Evolutionary conservation across 192 early-diverging fungal genomes (phyloP).

Genomic region (Dimargaris cristalligena): DNA sequence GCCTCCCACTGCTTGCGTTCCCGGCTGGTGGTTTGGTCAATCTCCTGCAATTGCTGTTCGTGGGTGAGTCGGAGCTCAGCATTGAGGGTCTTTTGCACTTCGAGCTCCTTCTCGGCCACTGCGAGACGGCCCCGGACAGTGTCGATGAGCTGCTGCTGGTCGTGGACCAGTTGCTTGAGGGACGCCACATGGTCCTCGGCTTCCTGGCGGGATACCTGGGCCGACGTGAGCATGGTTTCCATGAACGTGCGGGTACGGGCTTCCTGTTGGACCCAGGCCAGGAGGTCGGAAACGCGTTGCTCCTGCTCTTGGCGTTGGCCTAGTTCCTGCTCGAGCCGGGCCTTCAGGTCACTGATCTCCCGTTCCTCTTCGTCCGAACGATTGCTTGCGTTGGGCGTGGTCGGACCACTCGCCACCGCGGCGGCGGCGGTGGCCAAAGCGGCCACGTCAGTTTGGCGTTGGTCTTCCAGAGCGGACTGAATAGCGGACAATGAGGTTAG

Average conservation of each 20-base stretch:
- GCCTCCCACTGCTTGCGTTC: slow-evolving; percentile 2
- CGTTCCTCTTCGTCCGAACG: neutral
- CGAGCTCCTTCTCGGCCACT: neutral
- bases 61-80: neutral
- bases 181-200: neutral
- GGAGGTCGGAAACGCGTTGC: slow-evolving; percentile 3
- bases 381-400: too few species aligned
- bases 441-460: neutral
- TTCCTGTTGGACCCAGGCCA: slow-evolving; percentile 7
- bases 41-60: neutral
- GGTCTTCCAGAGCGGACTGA: neutral
- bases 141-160: slow-evolving; percentile 8
- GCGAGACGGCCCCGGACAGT: neutral
- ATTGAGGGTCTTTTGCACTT: slow-evolving; percentile 4
- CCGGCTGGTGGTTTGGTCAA: neutral
- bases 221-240: slow-evolving; percentile 7
- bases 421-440: too few species aligned
- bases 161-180: neutral
- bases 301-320: slow-evolving; percentile 4
- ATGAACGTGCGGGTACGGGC: slow-evolving; percentile 3
- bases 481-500: neutral
- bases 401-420: too few species aligned
- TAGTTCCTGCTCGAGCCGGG: slow-evolving; percentile 1
- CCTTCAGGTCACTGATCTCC: neutral
- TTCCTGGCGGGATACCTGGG: slow-evolving; percentile 6